Percentiles rank a stretch among this genome's conserved stretches.
phyloP scores from a whole-genome alignment of 805 yeast genomes.

The Hagleromyces aurorensis region DNA sequence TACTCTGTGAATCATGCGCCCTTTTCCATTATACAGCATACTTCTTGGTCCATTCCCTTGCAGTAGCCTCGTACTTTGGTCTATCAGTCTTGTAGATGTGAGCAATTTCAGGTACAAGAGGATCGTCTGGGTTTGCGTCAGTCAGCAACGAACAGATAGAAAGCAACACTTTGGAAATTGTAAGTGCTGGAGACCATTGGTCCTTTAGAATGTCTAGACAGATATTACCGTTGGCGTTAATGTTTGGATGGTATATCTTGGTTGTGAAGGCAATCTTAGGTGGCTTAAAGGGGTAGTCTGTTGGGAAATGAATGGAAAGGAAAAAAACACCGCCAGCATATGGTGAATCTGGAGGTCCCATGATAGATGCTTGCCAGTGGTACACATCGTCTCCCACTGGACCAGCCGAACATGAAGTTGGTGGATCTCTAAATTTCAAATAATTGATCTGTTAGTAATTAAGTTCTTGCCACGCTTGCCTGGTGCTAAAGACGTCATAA shows the following conservation, averaged over 20 bases:
- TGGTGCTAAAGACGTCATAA: constrained; percentile 18
- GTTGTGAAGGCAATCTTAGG: constrained; percentile 92
- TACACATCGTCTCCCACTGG: constrained; percentile 96
- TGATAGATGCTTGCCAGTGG: constrained; percentile 99
- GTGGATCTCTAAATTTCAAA: constrained; percentile 69
- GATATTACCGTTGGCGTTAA: constrained; percentile 90
- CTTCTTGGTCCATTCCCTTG: constrained; percentile 97
- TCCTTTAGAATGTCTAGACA: constrained; percentile 95
- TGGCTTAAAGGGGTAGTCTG: constrained; percentile 98
- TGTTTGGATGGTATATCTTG: constrained; percentile 94
- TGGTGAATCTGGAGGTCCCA: constrained; percentile 97
- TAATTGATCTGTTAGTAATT: not conserved
- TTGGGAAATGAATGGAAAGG: constrained; percentile 94
- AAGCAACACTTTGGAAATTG: constrained; percentile 88
- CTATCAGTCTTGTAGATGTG: constrained; percentile 92
- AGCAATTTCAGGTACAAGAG: constrained; percentile 97
- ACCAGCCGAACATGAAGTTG: constrained; percentile 97
- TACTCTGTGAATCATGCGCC: constrained; percentile 3
- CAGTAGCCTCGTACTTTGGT: constrained; percentile 90
- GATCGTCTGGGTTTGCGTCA: constrained; percentile 98
- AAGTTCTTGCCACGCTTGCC: too few relatives aligned
- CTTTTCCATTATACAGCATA: constrained; percentile 63
- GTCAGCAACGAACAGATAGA: constrained; percentile 93
- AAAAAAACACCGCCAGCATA: constrained; percentile 90
- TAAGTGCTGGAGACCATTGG: constrained; percentile 98